Evolutionary conservation across 371 early-diverging fungal species (phyloP), one percentile per base, ranked within the genome.

Genomic region (Saksenaea oblongispora): DNA sequence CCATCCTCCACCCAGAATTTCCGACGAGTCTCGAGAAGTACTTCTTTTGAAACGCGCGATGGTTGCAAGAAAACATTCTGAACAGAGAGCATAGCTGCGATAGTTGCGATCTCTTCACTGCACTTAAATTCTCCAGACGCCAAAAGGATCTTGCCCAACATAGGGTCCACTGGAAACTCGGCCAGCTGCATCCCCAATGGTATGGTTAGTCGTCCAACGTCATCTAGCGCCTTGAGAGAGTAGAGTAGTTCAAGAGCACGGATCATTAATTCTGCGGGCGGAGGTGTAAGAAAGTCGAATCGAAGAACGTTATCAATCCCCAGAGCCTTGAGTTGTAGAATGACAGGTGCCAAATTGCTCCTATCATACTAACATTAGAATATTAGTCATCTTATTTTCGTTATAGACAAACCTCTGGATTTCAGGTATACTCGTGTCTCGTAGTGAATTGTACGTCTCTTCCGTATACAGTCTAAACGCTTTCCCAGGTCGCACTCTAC

Each of bases 1-100:
- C 94, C 94, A 67, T 95, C 94, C 63, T 90, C 84, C 0, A 88
- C 93, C 61, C 90, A 84, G 65, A 95, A 93, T 73, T 87, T 89
- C 53, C 84, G 80, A 47, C 89, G 74, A 54, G 83, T 78, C 41
- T 89, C 88, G 34, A 78, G 70, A 4, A 86, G 73, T 7, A 86
- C 80, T 5, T 86, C 84, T 34, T 74, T 72, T 0, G 79, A 51
- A 54, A 72, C 69, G 22, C 83, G 83, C 17, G 78, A 57, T 5
- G 89, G 85, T 15, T 76, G 71, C 0, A 89, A 61, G 78, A 89
- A 94, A 0, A 91, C 79, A 58, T 87, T 87, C 78, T 93, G 90
- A 0, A 93, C 92, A 17, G 91, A 88, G 7, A 91, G 62, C 88
- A 93, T 90, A 5, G 95, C 93, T 2, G 90, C 91, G 60, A 95